Evolutionary conservation across 495 filamentous ascomycete species (phyloP).

Genomic region (Trichoderma asperelloides): DNA sequence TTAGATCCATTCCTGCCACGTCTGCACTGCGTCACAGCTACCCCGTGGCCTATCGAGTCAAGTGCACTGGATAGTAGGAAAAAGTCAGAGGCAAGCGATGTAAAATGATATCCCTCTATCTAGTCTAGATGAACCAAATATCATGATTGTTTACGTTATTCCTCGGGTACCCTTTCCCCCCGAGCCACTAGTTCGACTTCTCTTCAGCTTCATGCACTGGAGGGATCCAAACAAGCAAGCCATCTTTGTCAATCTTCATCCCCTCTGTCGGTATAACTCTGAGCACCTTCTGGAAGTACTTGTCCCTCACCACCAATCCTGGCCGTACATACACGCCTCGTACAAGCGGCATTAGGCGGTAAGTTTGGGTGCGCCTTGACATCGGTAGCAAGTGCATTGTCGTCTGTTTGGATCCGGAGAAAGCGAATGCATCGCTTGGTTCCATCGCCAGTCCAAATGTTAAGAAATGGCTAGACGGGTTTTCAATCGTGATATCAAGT

Average conservation of each 20-base stretch:
- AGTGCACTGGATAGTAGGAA: background rate
- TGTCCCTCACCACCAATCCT: slow-evolving; percentile 68
- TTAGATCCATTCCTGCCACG: too few species aligned
- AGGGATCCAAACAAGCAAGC: slow-evolving; percentile 58
- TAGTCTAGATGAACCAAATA: background rate
- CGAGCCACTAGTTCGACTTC: too few species aligned
- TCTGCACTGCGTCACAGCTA: too few species aligned
- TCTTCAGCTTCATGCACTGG: slow-evolving; percentile 25
- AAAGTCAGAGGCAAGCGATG: background rate
- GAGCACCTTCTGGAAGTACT: slow-evolving; percentile 81
- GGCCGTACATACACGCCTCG: slow-evolving; percentile 61
- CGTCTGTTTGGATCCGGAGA: slow-evolving; percentile 76
- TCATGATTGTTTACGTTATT: background rate
- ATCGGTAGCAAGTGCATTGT: slow-evolving; percentile 71
- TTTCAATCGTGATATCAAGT: slow-evolving; percentile 70
- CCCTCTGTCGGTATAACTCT: slow-evolving; percentile 64
- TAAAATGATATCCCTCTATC: background rate
- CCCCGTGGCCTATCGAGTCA: too few species aligned
- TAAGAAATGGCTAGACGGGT: slow-evolving; percentile 87
- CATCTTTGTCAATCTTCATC: slow-evolving; percentile 65
- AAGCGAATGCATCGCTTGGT: slow-evolving; percentile 82
- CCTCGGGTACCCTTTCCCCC: background rate
- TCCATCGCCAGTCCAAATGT: slow-evolving; percentile 92
- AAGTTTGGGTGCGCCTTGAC: slow-evolving; percentile 59
- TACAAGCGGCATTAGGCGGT: slow-evolving; percentile 53